These are phyloP conservation scores for Linnemannia zychae DNA, from an alignment of 192 early-diverging fungal genomes.

Conservation along the genomic window DNA sequence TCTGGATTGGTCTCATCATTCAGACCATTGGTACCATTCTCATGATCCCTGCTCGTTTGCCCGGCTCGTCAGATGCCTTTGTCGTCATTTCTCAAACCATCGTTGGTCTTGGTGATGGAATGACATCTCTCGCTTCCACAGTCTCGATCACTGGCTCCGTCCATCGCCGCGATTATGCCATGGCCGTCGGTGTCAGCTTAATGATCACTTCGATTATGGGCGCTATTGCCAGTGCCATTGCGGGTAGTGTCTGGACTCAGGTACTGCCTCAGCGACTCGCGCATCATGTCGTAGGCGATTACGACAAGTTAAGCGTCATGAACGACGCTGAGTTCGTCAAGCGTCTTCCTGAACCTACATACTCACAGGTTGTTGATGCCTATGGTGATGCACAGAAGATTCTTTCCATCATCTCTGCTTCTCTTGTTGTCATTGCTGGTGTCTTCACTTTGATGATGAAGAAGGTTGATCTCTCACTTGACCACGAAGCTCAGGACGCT, in stretches of 20 bases:
- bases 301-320: background rate
- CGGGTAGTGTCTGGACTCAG: conserved; percentile 21
- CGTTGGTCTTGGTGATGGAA: conserved; percentile 21
- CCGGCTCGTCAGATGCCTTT: conserved; percentile 11
- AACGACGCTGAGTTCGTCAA: conserved; percentile 4
- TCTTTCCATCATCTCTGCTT: conserved; percentile 17
- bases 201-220: background rate
- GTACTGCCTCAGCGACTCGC: conserved; percentile 12
- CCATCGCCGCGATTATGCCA: conserved; percentile 12
- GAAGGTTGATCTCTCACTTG: conserved; percentile 12
- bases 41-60: conserved; percentile 26
- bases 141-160: conserved; percentile 18
- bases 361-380: conserved; percentile 14
- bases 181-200: conserved; percentile 7
- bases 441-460: conserved; percentile 16
- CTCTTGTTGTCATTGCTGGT: conserved; percentile 12
- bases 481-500: conserved; percentile 18
- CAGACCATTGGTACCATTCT: conserved; percentile 6
- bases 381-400: conserved; percentile 12
- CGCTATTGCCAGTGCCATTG: background rate
- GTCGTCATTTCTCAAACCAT: conserved; percentile 9
- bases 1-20: conserved; percentile 22
- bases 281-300: conserved; percentile 3
- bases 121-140: conserved; percentile 6
- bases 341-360: background rate